Base-by-base conservation (phyloP, 352 stramenopile genomes). In the Phytophthora agathidicida region DNA sequence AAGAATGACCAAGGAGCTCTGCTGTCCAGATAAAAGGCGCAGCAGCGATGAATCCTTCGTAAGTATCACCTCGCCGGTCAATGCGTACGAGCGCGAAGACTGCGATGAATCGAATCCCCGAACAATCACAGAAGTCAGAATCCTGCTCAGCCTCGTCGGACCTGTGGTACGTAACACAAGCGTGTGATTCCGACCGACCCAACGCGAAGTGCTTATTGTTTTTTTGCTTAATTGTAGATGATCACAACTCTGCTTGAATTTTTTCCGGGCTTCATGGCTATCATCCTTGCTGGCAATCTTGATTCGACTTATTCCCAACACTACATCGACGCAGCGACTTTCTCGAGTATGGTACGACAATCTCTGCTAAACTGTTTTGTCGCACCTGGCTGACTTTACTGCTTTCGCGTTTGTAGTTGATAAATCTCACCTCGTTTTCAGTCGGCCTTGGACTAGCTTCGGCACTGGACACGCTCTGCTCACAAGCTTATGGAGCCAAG, bases 381-480 rank as follows among this genome's bases (percentile, higher is more conserved):
- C n/a, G n/a, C n/a, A n/a, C n/a, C n/a, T n/a, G n/a, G n/a, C n/a
- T n/a, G n/a, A n/a, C n/a, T 30, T 20, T 31, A 31, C 13, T 54
- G 7, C 16, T 36, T 31, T 24, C 11, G 23, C 55, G 3, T 3
- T 24, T 52, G 13, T 35, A 79, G 79, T 79, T 89, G 31, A 62
- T 74, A 19, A 90, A 91, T 36, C 66, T 95, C 35, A 71, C 83
- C 3, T 73, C 71, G 5, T 65, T 86, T 44, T 75, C 79, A 8
- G 60, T 85, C 2, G 82, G 73, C 14, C 58, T 92, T 28, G 80
- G 80, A 10, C 61, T 92, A 2, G 68, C 80, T 11, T 86, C 78
- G n/a, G 84, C 80, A 11, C 71, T 94, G 20, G 82, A 94, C 50
- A 94, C 84, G 45, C 69, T 92, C n/a, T 92, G 80, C 26, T 75